These are phyloP conservation scores for Phytopythium delawarense DNA, from an alignment of 352 stramenopile genomes.

Conservation along the genomic window DNA sequence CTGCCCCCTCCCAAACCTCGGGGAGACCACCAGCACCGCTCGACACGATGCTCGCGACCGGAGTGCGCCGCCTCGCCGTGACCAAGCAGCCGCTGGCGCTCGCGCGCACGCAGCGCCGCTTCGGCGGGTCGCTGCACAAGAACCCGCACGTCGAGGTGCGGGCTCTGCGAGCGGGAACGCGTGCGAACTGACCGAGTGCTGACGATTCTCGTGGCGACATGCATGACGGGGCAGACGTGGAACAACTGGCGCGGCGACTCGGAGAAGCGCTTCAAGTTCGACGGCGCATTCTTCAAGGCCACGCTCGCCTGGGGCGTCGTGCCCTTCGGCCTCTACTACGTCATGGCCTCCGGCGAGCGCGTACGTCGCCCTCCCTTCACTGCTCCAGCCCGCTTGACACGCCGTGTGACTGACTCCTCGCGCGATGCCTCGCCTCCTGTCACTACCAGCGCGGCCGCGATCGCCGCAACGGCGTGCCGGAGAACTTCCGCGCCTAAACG, in stretches of 20 bases:
- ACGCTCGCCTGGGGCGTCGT: slow-evolving; percentile 49
- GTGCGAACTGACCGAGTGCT: not conserved
- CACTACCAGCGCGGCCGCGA: slow-evolving; percentile 36
- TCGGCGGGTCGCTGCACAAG: slow-evolving; percentile 73
- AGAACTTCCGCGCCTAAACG: slow-evolving; percentile 56
- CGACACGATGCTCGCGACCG: slow-evolving; percentile 44
- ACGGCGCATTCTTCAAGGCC: slow-evolving; percentile 58
- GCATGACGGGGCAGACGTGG: slow-evolving; percentile 47
- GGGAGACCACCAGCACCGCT: not conserved
- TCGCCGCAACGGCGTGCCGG: slow-evolving; percentile 35
- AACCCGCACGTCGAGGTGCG: slow-evolving; percentile 83
- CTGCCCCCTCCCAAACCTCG: no score
- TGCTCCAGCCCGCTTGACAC: not conserved
- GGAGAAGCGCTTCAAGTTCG: slow-evolving; percentile 79
- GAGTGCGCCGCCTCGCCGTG: slow-evolving; percentile 36
- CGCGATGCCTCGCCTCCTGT: no score
- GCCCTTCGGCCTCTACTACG: slow-evolving; percentile 63
- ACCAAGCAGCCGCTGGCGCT: slow-evolving; percentile 37
- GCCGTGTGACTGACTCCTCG: no score
- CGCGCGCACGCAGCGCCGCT: slow-evolving; percentile 62
- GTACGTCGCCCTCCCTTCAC: slow-evolving; percentile 32
- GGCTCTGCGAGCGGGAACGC: not conserved
- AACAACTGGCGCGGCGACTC: slow-evolving; percentile 85
- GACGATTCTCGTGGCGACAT: no score
- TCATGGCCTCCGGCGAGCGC: slow-evolving; percentile 46